These are phyloP conservation scores for Lachancea mirantina DNA, from an alignment of 805 yeast genomes.

Conservation along the genomic window DNA sequence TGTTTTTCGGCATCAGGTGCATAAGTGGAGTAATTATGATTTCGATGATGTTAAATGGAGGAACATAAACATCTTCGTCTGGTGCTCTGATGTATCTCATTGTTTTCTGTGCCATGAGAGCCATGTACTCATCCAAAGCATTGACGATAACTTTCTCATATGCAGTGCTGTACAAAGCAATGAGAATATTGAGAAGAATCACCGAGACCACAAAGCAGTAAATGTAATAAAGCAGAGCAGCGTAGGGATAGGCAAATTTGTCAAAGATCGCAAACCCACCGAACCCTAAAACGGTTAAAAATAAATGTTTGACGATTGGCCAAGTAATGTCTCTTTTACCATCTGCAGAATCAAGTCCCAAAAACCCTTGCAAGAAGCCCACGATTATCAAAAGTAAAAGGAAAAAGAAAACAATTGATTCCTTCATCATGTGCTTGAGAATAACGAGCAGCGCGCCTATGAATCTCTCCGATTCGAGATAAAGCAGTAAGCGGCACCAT, in stretches of 20 bases:
- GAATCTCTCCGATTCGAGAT: conserved; percentile 69
- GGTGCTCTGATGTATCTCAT: conserved; percentile 82
- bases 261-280: conserved; percentile 66
- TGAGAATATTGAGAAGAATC: conserved; percentile 70
- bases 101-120: conserved; percentile 77
- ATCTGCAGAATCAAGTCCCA: conserved; percentile 83
- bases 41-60: conserved; percentile 77
- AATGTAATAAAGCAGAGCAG: conserved; percentile 66
- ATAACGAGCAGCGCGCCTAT: conserved; percentile 88
- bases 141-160: conserved; percentile 74
- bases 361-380: conserved; percentile 81
- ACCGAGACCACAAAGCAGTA: conserved; percentile 71
- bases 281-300: conserved; percentile 67
- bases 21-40: conserved; percentile 41
- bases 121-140: conserved; percentile 79
- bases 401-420: conserved; percentile 75
- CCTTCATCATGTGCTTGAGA: conserved; percentile 78
- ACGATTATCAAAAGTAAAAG: conserved; percentile 59
- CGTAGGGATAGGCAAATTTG: conserved; percentile 77
- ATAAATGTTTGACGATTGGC: conserved; percentile 53
- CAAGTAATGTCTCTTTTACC: conserved; percentile 72
- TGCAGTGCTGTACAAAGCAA: conserved; percentile 81
- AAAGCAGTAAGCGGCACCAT: conserved; percentile 74
- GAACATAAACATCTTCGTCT: conserved; percentile 75
- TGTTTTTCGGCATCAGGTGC: conserved; percentile 30